Evolutionary conservation across 495 filamentous ascomycete genomes (phyloP).

Genomic region (Podospora appendiculata): DNA sequence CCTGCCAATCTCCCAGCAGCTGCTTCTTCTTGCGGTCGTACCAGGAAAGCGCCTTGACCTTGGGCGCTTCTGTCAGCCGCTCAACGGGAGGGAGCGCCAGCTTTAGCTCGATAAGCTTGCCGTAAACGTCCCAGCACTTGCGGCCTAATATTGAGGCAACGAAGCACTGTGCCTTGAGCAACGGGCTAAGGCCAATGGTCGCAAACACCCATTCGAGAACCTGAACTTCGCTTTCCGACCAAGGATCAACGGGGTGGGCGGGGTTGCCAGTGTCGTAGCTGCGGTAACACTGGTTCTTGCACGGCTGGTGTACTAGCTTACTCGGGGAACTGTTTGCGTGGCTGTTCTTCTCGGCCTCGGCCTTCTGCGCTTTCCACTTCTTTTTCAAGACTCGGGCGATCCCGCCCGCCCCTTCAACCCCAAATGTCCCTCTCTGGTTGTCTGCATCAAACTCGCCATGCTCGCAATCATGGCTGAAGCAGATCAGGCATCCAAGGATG

Average conservation of each 20-base stretch:
- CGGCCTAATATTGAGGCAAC: constrained; percentile 33
- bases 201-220: constrained; percentile 31
- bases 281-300: constrained; percentile 34
- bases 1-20: constrained; percentile 40
- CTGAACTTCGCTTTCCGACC: constrained; percentile 31
- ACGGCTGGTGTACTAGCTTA: constrained; percentile 17
- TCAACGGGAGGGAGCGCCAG: constrained; percentile 18
- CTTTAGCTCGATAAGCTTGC: constrained; percentile 34
- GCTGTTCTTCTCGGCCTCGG: constrained; percentile 11
- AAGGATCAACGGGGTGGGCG: constrained; percentile 14
- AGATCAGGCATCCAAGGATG: constrained; percentile 37
- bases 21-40: constrained; percentile 41
- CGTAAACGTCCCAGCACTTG: constrained; percentile 43
- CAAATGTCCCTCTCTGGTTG: constrained; percentile 37
- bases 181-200: constrained; percentile 26
- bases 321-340: constrained; percentile 1
- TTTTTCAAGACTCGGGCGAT: constrained; percentile 10
- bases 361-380: constrained; percentile 17
- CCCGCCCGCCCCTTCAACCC: constrained; percentile 24
- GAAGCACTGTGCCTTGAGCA: constrained; percentile 29
- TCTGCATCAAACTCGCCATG: constrained; percentile 41
- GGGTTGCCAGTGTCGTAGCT: constrained; percentile 21
- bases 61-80: constrained; percentile 12
- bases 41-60: constrained; percentile 33
- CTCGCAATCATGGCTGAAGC: constrained; percentile 41